Evolutionary conservation across 257 asterid species (phyloP).

Genomic region (Haberlea rhodopensis): DNA sequence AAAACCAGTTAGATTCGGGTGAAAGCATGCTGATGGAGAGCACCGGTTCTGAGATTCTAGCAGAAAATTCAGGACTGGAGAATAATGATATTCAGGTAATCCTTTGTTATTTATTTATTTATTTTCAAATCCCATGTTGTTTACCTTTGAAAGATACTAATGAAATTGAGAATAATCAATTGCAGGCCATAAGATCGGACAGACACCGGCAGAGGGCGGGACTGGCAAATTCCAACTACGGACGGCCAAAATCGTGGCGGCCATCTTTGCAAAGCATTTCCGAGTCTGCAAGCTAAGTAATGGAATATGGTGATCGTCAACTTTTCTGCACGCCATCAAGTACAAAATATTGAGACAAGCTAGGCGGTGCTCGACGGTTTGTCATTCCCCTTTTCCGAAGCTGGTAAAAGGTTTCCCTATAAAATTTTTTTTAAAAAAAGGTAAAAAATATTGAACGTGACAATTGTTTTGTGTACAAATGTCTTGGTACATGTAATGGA

Average conservation of each 20-base stretch:
- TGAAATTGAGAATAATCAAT: neutral
- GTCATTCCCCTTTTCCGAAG: too few relatives aligned
- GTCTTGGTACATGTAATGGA: slow-evolving; percentile 26
- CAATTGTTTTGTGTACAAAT: slow-evolving; percentile 1
- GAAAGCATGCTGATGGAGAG: slow-evolving; percentile 25
- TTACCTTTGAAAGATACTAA: neutral
- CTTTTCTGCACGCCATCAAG: neutral
- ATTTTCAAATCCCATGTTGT: neutral
- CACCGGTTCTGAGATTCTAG: slow-evolving; percentile 16
- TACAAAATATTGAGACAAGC: slow-evolving; percentile 12
- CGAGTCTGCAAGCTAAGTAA: slow-evolving; percentile 34
- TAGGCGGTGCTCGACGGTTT: too few relatives aligned
- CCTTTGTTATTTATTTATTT: neutral
- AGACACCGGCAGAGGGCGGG: slow-evolving; percentile 37
- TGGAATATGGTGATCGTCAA: neutral
- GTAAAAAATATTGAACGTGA: too few relatives aligned
- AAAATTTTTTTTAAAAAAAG: too few relatives aligned
- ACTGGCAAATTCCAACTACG: slow-evolving; percentile 25
- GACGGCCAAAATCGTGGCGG: slow-evolving; percentile 48
- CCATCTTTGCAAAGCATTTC: slow-evolving; percentile 62
- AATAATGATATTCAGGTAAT: slow-evolving; percentile 31
- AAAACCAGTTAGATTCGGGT: slow-evolving; percentile 32
- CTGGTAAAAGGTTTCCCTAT: too few relatives aligned
- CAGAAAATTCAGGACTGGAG: slow-evolving; percentile 8
- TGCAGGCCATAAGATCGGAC: slow-evolving; percentile 33